These are phyloP conservation scores for Carpinus viminea DNA, from an alignment of 306 rosid species.

Conservation along the genomic window DNA sequence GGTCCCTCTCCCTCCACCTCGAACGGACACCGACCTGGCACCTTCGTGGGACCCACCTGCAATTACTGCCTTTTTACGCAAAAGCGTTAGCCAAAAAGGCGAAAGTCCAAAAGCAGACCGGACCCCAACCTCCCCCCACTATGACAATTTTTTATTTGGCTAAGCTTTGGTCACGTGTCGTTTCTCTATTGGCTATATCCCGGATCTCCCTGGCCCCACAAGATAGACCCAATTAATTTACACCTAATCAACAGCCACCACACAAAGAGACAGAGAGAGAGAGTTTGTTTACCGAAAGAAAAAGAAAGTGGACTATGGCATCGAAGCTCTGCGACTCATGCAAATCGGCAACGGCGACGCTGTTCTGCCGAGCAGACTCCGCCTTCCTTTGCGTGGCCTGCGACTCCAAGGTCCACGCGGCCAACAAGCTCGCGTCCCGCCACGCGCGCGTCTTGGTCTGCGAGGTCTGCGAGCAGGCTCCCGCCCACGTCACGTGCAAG, in stretches of 20 bases:
- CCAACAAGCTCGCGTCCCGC: conserved; percentile 94
- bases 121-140: neutral
- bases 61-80: neutral
- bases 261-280: conserved; percentile 3
- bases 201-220: conserved; percentile 60
- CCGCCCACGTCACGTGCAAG: conserved; percentile 89
- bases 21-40: conserved; percentile 14
- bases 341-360: conserved; percentile 74
- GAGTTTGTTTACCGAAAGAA: neutral
- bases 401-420: conserved; percentile 77
- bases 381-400: conserved; percentile 80
- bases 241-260: conserved; percentile 1
- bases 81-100: neutral
- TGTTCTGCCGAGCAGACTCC: conserved; percentile 89
- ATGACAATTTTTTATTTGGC: conserved; percentile 34
- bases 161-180: conserved; percentile 50
- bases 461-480: conserved; percentile 92
- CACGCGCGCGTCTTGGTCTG: conserved; percentile 86
- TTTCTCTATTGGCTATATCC: neutral
- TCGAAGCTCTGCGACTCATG: conserved; percentile 97
- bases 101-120: neutral
- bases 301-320: conserved; percentile 46
- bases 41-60: neutral
- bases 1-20: too few relatives aligned
- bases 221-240: conserved; percentile 33